Base-by-base conservation (phyloP, 1,284 basidiomycete genomes). In the Cutaneotrichosporon curvatum region DNA sequence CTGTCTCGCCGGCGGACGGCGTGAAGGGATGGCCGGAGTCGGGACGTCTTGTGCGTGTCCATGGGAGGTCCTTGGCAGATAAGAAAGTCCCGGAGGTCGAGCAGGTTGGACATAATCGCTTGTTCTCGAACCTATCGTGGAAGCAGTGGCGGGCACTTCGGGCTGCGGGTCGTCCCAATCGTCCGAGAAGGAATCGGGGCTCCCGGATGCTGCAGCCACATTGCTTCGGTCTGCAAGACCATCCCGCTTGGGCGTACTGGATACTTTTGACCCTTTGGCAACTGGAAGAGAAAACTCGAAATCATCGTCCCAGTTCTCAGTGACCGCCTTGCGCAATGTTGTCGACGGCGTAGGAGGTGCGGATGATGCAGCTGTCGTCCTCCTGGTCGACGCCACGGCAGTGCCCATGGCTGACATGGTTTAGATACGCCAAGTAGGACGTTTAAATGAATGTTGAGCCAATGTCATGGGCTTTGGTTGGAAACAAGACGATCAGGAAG, bases 301-400 rank as follows among this genome's bases (percentile, higher is more conserved):
- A 43, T 71, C 69, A 46, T 71, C 68, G 45, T 71, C 69, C 69
- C 69, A 71, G 47, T 69, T 69, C 51, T 70, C 69, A 14, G 64
- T 47, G 21, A 40, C 34, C 15, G 37, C 38, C 33, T 47, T 44
- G 39, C 40, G 39, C 18, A 39, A 44, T 12, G 30, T n/a, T 20
- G 35, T 19, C 19, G 20, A 22, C 32, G 36, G 23, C 16, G 28
- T 28, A 12, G 37, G 46, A 12, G 31, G 30, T 12, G 25, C 25
- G 12, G 25, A 28, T 12, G 25, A 28, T 12, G 25, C n/a, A 9
- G 34, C n/a, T 12, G 40, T 31, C 35, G 45, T 20, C 30, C 31
- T 28, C n/a, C 22, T 28, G 40, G 18, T 23, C 30, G 47, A 31
- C 12, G 37, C 20, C 21, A 37, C 21, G 5, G 41, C 41, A 36